phyloP scores from a whole-genome alignment of 306 rosid species.

The Hippophae gyantsensis region DNA sequence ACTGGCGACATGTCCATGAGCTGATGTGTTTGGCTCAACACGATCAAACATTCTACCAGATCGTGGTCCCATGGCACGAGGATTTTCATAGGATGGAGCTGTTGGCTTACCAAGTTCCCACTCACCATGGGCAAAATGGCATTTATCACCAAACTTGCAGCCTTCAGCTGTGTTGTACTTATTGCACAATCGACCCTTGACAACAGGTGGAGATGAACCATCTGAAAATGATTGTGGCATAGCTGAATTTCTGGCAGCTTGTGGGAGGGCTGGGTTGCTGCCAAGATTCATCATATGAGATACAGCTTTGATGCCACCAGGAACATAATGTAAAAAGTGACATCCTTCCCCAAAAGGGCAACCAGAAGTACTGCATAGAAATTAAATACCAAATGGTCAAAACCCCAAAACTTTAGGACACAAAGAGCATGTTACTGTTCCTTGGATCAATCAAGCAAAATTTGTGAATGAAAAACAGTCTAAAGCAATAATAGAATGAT shows the following conservation, averaged over 20 bases:
- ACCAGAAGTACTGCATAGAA: conserved; percentile 72
- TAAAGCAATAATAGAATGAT: no score
- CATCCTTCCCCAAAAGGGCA: conserved; percentile 95
- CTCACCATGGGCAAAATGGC: conserved; percentile 68
- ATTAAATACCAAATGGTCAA: neutral
- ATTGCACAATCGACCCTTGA: conserved; percentile 74
- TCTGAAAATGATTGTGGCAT: conserved; percentile 61
- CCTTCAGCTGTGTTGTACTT: conserved; percentile 72
- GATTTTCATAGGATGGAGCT: conserved; percentile 50
- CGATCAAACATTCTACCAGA: conserved; percentile 48
- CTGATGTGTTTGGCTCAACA: conserved; percentile 29
- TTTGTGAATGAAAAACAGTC: neutral
- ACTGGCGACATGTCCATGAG: conserved; percentile 52
- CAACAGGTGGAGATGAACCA: conserved; percentile 62
- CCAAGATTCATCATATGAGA: conserved; percentile 58
- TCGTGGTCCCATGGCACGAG: conserved; percentile 39
- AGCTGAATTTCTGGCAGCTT: conserved; percentile 35
- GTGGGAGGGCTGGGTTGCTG: conserved; percentile 41
- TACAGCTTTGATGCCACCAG: conserved; percentile 69
- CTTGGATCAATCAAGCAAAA: neutral
- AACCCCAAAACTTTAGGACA: neutral
- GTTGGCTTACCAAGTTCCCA: conserved; percentile 82
- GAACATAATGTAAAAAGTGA: conserved; percentile 76
- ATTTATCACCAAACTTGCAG: conserved; percentile 81
- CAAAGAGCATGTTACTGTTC: neutral